Evolutionary conservation across 1,284 basidiomycete species (phyloP).

Genomic region (Wolfiporia cocos): DNA sequence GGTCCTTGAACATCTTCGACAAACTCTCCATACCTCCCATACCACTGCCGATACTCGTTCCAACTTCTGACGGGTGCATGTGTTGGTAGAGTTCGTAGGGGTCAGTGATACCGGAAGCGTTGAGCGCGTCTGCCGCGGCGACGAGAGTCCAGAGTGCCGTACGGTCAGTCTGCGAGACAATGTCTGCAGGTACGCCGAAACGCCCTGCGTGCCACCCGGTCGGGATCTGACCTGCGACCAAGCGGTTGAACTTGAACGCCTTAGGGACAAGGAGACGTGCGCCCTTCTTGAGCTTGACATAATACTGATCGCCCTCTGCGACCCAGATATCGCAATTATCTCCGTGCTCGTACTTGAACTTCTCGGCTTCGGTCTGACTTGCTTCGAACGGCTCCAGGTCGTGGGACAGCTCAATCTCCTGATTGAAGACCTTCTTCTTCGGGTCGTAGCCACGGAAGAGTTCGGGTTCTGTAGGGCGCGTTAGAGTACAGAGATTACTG

Average conservation of each 20-base stretch:
- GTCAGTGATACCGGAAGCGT: constrained; percentile 96
- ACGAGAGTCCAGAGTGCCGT: constrained; percentile 97
- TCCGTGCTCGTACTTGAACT: constrained; percentile 96
- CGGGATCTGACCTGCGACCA: constrained; percentile 94
- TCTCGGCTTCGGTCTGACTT: constrained; percentile 84
- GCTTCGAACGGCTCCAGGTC: constrained; percentile 97
- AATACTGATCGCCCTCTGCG: constrained; percentile 87
- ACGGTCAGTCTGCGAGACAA: constrained; percentile 91
- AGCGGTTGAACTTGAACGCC: constrained; percentile 90
- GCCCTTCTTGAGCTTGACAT: constrained; percentile 98
- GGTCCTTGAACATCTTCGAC: constrained; percentile 97
- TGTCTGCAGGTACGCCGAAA: constrained; percentile 98
- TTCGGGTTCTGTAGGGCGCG: constrained; percentile 73
- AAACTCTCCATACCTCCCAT: constrained; percentile 94
- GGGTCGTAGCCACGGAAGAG: constrained; percentile 97
- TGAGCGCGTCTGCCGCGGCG: constrained; percentile 90
- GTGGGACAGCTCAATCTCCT: constrained; percentile 95
- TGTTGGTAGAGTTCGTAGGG: constrained; percentile 96
- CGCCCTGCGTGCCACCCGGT: constrained; percentile 96
- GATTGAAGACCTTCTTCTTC: constrained; percentile 94
- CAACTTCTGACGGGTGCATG: constrained; percentile 95
- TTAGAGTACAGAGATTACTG: constrained; percentile 15
- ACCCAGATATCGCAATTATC: constrained; percentile 96
- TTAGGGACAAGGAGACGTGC: constrained; percentile 93
- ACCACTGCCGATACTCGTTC: constrained; percentile 88